Evolutionary conservation across 805 yeast genomes (phyloP).

Genomic region (Yamadazyma kitorensis): DNA sequence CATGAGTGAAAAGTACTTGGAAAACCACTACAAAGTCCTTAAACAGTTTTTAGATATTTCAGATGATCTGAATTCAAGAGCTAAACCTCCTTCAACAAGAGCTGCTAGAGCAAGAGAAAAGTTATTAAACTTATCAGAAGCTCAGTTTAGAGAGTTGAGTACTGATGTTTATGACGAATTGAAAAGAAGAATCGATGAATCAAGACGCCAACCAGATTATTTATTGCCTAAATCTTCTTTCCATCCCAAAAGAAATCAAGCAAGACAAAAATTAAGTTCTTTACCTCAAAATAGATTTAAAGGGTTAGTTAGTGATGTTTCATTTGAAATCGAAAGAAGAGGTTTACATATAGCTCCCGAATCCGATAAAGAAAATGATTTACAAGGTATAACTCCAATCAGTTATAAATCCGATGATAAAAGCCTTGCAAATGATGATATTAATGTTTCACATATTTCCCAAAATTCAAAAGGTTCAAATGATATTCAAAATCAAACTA

Average conservation of each 20-base stretch:
- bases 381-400: slow-evolving; percentile 35
- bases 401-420: slow-evolving; percentile 17
- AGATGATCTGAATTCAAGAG: slow-evolving; percentile 40
- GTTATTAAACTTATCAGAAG: slow-evolving; percentile 70
- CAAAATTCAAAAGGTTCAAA: slow-evolving; percentile 3
- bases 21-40: slow-evolving; percentile 47
- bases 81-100: slow-evolving; percentile 46
- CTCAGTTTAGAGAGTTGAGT: slow-evolving; percentile 85
- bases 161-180: slow-evolving; percentile 95
- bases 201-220: slow-evolving; percentile 56
- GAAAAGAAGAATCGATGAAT: slow-evolving; percentile 67
- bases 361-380: slow-evolving; percentile 2
- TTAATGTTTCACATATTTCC: slow-evolving; percentile 5
- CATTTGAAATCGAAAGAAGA: slow-evolving; percentile 81
- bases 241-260: slow-evolving; percentile 94
- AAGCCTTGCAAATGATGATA: slow-evolving; percentile 3
- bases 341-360: slow-evolving; percentile 40
- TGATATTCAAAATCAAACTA: slow-evolving; percentile 17
- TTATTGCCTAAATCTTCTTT: slow-evolving; percentile 68
- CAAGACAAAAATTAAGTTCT: slow-evolving; percentile 85
- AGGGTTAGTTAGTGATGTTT: slow-evolving; percentile 86
- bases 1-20: slow-evolving; percentile 34
- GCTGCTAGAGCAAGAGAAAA: slow-evolving; percentile 85
- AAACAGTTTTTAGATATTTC: slow-evolving; percentile 51
- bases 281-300: slow-evolving; percentile 79